phyloP scores from a whole-genome alignment of 352 stramenopile species.

The Achlya hypogyna region DNA sequence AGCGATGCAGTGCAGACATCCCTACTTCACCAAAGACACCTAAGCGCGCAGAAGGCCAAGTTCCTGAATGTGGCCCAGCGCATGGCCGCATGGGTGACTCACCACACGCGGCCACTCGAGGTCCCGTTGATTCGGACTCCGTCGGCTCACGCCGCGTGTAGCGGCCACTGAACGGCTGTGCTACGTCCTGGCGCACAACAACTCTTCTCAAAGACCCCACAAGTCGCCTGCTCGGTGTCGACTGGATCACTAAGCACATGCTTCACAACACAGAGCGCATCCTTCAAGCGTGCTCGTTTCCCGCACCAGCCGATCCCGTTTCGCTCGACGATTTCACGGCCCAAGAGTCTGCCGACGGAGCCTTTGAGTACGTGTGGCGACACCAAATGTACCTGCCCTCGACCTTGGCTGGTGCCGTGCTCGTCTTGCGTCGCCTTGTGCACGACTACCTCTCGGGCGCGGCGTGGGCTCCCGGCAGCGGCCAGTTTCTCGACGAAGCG shows the following conservation, averaged over 20 bases:
- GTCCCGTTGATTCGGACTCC: too few relatives aligned
- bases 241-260: conserved; percentile 7
- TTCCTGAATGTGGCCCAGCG: background rate
- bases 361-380: conserved; percentile 10
- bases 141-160: background rate
- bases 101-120: too few relatives aligned
- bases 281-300: conserved; percentile 2
- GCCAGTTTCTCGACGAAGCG: background rate
- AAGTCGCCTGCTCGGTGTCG: background rate
- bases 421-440: background rate
- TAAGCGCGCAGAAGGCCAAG: background rate
- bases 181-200: background rate
- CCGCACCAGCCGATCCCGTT: background rate
- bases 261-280: background rate
- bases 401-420: background rate
- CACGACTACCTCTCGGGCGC: background rate
- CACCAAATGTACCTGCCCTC: conserved; percentile 7
- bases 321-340: conserved; percentile 6
- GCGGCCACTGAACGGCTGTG: background rate
- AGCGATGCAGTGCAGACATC: background rate
- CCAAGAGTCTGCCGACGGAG: background rate
- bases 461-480: background rate
- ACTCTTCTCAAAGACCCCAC: background rate
- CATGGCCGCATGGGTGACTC: background rate
- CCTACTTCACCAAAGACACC: background rate